Percentiles rank a stretch among this genome's conserved stretches.
phyloP scores from a whole-genome alignment of 495 filamentous ascomycete genomes.

The Daldinia loculata region DNA sequence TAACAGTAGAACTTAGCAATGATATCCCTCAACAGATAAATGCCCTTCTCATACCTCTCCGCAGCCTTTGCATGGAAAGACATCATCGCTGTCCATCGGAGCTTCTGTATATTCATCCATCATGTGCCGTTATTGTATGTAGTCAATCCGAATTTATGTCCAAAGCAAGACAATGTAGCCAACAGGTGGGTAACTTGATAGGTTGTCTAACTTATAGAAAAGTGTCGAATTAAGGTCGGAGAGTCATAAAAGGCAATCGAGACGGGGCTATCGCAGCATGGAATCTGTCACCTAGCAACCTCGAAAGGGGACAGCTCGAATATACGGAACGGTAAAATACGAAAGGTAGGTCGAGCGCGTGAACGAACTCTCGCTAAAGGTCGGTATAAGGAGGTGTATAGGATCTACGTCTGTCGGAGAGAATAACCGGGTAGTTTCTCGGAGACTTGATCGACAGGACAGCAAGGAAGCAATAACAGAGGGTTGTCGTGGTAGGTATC shows the following conservation, averaged over 20 bases:
- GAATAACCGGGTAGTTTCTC: not conserved
- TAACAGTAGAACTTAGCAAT: slow-evolving; percentile 41
- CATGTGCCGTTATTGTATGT: slow-evolving; percentile 19
- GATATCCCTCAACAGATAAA: slow-evolving; percentile 1
- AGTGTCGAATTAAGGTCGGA: slow-evolving; percentile 15
- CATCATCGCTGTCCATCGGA: slow-evolving; percentile 87
- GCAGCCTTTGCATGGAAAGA: slow-evolving; percentile 96
- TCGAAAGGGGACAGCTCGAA: slow-evolving; percentile 10
- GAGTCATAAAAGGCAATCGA: slow-evolving; percentile 41
- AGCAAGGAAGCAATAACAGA: slow-evolving; percentile 7
- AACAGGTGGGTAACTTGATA: not conserved
- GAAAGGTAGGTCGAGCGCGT: not conserved
- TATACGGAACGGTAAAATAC: not conserved
- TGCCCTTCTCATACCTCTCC: slow-evolving; percentile 74
- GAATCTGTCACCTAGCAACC: slow-evolving; percentile 5
- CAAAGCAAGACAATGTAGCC: slow-evolving; percentile 5
- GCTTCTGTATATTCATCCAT: slow-evolving; percentile 77
- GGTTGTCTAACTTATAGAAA: slow-evolving; percentile 4
- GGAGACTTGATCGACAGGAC: slow-evolving; percentile 1
- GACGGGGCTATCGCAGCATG: slow-evolving; percentile 28
- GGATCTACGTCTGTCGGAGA: not conserved
- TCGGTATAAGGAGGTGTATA: not conserved
- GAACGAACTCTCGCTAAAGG: not conserved
- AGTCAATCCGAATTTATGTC: slow-evolving; percentile 10
- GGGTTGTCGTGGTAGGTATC: slow-evolving; percentile 13